Evolutionary conservation across 495 filamentous ascomycete species (phyloP), one percentile per base, ranked within the genome.

Genomic region (Cercophora sp.): DNA sequence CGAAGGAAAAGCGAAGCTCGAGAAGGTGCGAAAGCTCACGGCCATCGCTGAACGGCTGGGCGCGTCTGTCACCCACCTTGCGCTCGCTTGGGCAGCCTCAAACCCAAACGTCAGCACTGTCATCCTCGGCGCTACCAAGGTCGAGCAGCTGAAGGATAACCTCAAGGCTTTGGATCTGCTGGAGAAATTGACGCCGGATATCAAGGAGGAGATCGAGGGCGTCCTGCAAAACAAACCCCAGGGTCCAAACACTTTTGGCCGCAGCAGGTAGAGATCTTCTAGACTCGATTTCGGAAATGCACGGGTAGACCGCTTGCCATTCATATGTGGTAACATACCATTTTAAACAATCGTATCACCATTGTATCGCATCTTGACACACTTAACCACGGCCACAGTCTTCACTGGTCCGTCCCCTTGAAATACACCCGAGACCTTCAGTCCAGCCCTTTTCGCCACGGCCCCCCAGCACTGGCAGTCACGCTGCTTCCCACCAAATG

Each of bases 41-140:
- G 68, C 70, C 1, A 70, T 91, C 47, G 85, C 88, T 2, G 80
- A 89, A 51, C 79, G 82, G 34, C 71, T 91, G 15, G 85, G 81
- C 5, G 70, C 74, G 26, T 77, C 69, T 15, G 75, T 76, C 25
- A 73, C 81, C 2, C 77, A 81, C 47, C 68, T 91, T 18, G 78
- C 86, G 0, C 70, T 90, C 31, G 87, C 87, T 0, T 91, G 88
- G 87, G 76, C 81, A 45, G 64, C 88, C 42, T 87, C 83, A 73
- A 92, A 91, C 64, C 75, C 77, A n/a, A 82, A 88, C 50, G 79
- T 91, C 42, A 82, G 78, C 40, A 81, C 79, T 1, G 85, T 85
- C 32, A 91, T 91, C 59, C 82, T 84, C 9, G 88, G 88, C 20
- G 88, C 87, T 3, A 85, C 80, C 29, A 77, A 78, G 61, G 70